Base-by-base conservation (phyloP, 2,329 filamentous ascomycete species). In the Fusarium sp. region DNA sequence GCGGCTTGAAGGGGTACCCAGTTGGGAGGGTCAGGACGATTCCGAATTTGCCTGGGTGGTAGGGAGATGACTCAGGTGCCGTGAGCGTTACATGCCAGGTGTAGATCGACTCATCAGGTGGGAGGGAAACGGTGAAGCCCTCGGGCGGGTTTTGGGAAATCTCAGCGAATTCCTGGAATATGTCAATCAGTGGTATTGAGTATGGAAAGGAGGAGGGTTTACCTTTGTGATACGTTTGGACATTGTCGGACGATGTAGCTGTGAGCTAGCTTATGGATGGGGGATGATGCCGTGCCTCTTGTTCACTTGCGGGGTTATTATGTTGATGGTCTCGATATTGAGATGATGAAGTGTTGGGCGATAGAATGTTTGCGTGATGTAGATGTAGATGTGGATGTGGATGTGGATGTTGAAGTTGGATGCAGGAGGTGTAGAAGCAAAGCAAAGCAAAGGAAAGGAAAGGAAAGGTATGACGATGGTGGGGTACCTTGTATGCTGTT, bases 1-100 rank as follows among this genome's bases (percentile, higher is more conserved):
- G 95, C 28, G 94, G 91, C 84, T 96, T 96, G 90, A 97, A 98
- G 41, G 95, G 95, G 86, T 97, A 98, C 79, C 94, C 92, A 77
- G 86, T 84, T 20, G 95, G 94, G 17, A 98, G 90, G 45, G 84
- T 87, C 76, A 98, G 87, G 71, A 91, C 84, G 70, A 98, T 84
- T 75, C 89, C 89, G 88, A 94, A 98, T 75, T 85, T 85, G 79
- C 95, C 95, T 77, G 90, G 91, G 86, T 82, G 79, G 84, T 89
- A 90, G 74, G 83, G 78, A 6, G 85, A 85, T 41, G 74, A 67
- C 7, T 83, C 55, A 1, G 88, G 87, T 4, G 87, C 87, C 6
- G 77, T 45, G 65, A 90, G 82, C 22, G 80, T 82, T 72, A 88
- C 79, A 80, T 86, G 83, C 89, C 89, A 90, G 44, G 79, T 84